A percentile compares a stretch with the other conserved stretches of the same genome.
phyloP scores from a whole-genome alignment of 169 alveolate species.

The Plasmodium blacklocki region DNA sequence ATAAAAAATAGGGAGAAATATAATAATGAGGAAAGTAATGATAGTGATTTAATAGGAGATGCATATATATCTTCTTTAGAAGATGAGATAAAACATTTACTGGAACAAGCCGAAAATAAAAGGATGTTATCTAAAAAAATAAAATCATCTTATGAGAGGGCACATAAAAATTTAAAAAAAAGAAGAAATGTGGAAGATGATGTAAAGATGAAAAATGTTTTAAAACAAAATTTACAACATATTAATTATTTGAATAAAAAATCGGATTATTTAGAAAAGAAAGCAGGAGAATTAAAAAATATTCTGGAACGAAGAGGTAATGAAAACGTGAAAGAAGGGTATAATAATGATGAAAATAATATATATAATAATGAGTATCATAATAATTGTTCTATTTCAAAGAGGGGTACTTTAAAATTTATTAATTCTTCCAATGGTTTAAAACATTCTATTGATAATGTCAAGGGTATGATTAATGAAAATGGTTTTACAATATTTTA shows the following conservation, averaged over 20 bases:
- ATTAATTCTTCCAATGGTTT: conserved; percentile 50
- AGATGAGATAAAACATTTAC: conserved; percentile 54
- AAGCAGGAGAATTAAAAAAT: conserved; percentile 43
- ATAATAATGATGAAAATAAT: no score
- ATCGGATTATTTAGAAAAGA: conserved; percentile 56
- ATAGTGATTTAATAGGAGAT: neutral
- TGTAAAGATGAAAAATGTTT: conserved; percentile 25
- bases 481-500: conserved; percentile 66
- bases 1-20: neutral
- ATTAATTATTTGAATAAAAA: conserved; percentile 52
- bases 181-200: conserved; percentile 21
- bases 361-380: no score
- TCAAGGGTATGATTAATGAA: conserved; percentile 32
- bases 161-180: conserved; percentile 39
- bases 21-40: neutral
- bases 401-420: conserved; percentile 67
- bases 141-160: conserved; percentile 61
- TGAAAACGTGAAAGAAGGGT: conserved; percentile 2
- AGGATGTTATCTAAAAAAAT: conserved; percentile 53
- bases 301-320: conserved; percentile 13
- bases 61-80: conserved; percentile 52
- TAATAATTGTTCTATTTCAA: conserved; percentile 49
- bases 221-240: conserved; percentile 69
- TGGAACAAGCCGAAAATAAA: conserved; percentile 42
- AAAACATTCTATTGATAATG: conserved; percentile 70